phyloP scores from a whole-genome alignment of 208 protist species.

The Acanthamoeba lugdunensis region DNA sequence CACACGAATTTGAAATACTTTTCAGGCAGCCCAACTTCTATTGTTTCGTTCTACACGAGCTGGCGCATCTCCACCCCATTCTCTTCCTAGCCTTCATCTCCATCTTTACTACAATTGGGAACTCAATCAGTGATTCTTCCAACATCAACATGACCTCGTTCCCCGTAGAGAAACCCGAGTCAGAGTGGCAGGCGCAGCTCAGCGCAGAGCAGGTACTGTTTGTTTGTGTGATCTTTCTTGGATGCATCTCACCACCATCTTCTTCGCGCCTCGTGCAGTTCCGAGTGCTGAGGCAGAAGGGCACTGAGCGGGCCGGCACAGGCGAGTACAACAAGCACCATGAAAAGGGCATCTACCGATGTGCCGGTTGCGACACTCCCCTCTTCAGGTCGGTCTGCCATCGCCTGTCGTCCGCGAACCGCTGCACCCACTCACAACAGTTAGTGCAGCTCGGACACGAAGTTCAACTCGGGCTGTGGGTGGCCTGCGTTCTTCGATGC shows the following conservation, averaged over 20 bases:
- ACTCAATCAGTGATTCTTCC: neutral
- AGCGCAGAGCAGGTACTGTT: constrained; percentile 71
- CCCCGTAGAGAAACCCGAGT: constrained; percentile 50
- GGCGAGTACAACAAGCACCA: constrained; percentile 80
- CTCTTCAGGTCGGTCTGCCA: constrained; percentile 67
- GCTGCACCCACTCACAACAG: neutral
- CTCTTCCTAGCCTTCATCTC: too few species aligned
- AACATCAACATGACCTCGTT: neutral
- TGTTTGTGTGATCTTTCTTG: too few species aligned
- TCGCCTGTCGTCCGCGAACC: neutral
- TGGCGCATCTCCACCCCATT: too few species aligned
- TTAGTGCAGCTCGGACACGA: constrained; percentile 54
- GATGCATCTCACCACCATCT: neutral
- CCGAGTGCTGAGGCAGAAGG: constrained; percentile 78
- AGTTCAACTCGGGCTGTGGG: constrained; percentile 84
- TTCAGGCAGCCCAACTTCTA: too few species aligned
- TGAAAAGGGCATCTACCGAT: constrained; percentile 76
- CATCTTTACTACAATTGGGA: neutral
- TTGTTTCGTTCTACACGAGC: too few species aligned
- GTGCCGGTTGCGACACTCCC: constrained; percentile 79
- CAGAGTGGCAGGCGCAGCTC: constrained; percentile 77
- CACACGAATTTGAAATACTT: too few species aligned
- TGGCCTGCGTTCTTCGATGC: constrained; percentile 84
- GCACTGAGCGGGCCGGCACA: constrained; percentile 78
- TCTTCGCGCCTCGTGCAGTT: constrained; percentile 67